Evolutionary conservation across 176 grass and related monocot genomes (phyloP).

Genomic region (Bonia amplexicaulis): DNA sequence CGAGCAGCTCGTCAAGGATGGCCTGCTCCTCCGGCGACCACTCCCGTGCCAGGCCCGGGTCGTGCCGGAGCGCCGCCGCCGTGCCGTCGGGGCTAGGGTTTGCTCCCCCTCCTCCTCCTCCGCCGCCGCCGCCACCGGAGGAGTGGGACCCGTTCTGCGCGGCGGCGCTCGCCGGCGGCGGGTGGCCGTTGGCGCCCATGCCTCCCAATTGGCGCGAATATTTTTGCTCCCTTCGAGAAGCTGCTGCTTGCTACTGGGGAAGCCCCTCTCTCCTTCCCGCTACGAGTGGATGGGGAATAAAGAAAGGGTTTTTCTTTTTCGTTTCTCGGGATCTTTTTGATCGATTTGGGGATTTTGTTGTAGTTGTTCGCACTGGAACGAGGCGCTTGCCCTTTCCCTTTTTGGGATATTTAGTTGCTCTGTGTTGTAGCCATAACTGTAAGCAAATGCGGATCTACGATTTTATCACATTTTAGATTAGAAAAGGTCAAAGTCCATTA

Average conservation of each 20-base stretch:
- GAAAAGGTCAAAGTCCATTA: rapidly evolving
- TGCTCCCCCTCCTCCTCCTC: slow-evolving; percentile 25
- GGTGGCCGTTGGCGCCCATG: slow-evolving; percentile 77
- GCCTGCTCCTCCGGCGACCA: slow-evolving; percentile 82
- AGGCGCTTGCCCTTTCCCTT: not conserved
- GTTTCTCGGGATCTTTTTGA: slow-evolving; percentile 12
- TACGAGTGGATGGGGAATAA: slow-evolving; percentile 39
- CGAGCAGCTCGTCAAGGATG: slow-evolving; percentile 61
- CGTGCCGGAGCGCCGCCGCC: slow-evolving; percentile 55
- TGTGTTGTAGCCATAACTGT: too few species aligned
- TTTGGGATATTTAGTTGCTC: not conserved
- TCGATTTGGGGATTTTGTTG: slow-evolving; percentile 27
- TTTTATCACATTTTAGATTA: too few species aligned
- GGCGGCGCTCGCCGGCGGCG: slow-evolving; percentile 39
- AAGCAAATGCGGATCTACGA: too few species aligned
- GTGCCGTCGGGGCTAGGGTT: slow-evolving; percentile 69
- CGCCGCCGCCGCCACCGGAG: slow-evolving; percentile 22
- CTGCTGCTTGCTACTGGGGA: slow-evolving; percentile 8
- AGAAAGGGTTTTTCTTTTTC: not conserved
- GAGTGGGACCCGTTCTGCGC: slow-evolving; percentile 46
- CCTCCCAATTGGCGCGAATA: slow-evolving; percentile 26
- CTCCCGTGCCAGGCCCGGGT: slow-evolving; percentile 75
- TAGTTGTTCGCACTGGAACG: not conserved
- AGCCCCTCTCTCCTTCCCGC: slow-evolving; percentile 15
- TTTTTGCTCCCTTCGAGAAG: slow-evolving; percentile 21